A percentile compares a stretch with the other conserved stretches of the same genome.
phyloP scores from a whole-genome alignment of 163 green algal species.

The Scenedesmus sp. region DNA sequence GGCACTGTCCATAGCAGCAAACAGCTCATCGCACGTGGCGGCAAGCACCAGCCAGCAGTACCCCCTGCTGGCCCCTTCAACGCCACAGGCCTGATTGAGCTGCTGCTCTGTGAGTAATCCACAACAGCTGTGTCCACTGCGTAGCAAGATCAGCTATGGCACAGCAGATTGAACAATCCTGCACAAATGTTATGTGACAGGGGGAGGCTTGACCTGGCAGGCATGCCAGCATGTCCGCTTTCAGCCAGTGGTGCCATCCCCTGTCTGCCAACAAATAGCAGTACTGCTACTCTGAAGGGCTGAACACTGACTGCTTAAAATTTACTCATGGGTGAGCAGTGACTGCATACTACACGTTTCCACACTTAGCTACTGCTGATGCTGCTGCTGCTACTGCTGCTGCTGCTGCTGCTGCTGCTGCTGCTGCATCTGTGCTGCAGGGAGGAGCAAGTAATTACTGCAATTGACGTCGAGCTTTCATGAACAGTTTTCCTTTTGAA shows the following conservation, averaged over 20 bases:
- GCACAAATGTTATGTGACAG: too few relatives aligned
- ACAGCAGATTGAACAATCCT: too few relatives aligned
- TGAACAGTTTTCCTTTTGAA: background rate
- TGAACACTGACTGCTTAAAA: too few relatives aligned
- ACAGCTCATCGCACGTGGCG: background rate
- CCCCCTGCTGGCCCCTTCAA: background rate
- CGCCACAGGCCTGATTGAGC: background rate
- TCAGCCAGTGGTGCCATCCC: too few relatives aligned
- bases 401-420: background rate
- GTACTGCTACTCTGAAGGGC: too few relatives aligned
- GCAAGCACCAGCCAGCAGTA: background rate
- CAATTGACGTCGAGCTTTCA: background rate
- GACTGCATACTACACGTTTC: too few relatives aligned
- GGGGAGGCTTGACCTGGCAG: too few relatives aligned
- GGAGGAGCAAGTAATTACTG: background rate
- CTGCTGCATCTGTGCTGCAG: background rate
- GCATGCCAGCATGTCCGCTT: too few relatives aligned
- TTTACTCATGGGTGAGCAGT: too few relatives aligned
- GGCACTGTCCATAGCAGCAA: background rate
- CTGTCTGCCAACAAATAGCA: too few relatives aligned
- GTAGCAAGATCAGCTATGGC: too few relatives aligned
- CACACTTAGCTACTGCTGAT: background rate
- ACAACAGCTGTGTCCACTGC: too few relatives aligned
- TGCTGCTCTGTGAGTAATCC: background rate
- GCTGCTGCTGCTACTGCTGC: background rate